These are phyloP conservation scores for Plantago rigida DNA, from an alignment of 305 asterid genomes.

Conservation along the genomic window DNA sequence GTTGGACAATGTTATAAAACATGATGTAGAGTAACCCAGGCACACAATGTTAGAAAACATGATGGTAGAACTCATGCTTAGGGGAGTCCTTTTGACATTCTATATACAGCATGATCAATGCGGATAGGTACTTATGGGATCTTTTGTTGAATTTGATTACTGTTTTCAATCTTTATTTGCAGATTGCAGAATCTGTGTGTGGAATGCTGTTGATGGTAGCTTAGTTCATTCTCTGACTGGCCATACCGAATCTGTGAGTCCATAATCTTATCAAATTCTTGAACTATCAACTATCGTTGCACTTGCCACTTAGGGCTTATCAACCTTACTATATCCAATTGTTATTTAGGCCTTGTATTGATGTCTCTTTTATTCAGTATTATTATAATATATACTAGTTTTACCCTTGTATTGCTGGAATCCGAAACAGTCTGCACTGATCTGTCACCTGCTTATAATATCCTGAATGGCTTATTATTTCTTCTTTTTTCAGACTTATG, in stretches of 20 bases:
- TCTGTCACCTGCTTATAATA: slow-evolving; percentile 10
- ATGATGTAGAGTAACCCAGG: neutral
- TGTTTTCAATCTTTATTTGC: slow-evolving; percentile 25
- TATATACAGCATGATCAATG: slow-evolving; percentile 22
- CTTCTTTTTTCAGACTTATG: slow-evolving; percentile 58
- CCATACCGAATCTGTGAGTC: slow-evolving; percentile 82
- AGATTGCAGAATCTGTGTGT: slow-evolving; percentile 98
- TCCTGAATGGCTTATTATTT: slow-evolving; percentile 12
- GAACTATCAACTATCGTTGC: neutral
- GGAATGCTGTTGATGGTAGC: slow-evolving; percentile 99
- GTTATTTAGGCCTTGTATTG: neutral
- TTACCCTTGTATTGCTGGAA: too few relatives aligned
- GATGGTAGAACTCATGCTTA: slow-evolving; percentile 8
- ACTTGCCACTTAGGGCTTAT: too few relatives aligned
- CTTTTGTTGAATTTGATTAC: neutral
- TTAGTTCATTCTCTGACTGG: slow-evolving; percentile 95
- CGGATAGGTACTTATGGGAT: slow-evolving; percentile 14
- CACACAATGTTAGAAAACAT: neutral
- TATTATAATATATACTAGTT: too few relatives aligned
- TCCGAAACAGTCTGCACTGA: neutral
- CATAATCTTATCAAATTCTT: slow-evolving; percentile 9
- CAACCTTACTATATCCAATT: neutral
- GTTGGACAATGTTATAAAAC: slow-evolving; percentile 12
- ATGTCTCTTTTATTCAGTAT: neutral
- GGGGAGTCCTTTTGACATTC: slow-evolving; percentile 12